phyloP scores from a whole-genome alignment of 208 protist genomes.

The Naegleria fowleri region DNA sequence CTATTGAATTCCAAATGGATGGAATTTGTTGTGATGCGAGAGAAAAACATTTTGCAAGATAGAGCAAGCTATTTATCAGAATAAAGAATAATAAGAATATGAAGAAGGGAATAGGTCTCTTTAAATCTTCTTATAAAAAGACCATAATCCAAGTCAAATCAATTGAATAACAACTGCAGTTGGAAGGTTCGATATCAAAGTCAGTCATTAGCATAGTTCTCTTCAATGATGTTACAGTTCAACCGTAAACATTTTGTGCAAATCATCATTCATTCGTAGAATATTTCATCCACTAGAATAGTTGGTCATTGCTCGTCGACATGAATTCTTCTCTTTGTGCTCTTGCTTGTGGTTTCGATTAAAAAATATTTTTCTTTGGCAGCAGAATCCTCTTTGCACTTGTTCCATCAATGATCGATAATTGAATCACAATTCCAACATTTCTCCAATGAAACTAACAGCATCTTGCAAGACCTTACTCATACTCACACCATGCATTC shows the following conservation, averaged over 20 bases:
- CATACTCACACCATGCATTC: background rate
- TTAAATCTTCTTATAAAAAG: too few species aligned
- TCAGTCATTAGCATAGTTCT: background rate
- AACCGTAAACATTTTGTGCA: background rate
- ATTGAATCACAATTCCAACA: background rate
- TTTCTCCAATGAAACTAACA: background rate
- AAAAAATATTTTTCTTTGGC: too few species aligned
- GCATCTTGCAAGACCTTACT: background rate
- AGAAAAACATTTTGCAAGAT: background rate
- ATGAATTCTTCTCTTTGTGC: too few species aligned
- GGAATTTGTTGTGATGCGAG: background rate
- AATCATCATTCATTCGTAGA: constrained; percentile 5
- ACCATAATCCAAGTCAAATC: background rate
- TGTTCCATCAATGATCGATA: too few species aligned
- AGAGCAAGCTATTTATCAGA: too few species aligned
- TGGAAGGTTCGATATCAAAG: too few species aligned
- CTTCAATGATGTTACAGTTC: background rate
- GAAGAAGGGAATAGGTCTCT: too few species aligned
- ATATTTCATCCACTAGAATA: too few species aligned
- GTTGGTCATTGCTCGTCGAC: too few species aligned
- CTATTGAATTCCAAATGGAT: background rate
- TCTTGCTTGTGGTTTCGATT: too few species aligned
- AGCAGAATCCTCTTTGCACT: too few species aligned
- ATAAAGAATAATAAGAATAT: too few species aligned
- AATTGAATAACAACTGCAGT: background rate